Percentiles rank a stretch among this genome's conserved stretches.
Evolutionary conservation across 257 asterid species (phyloP).

Genomic region (Forsythia suspensa): DNA sequence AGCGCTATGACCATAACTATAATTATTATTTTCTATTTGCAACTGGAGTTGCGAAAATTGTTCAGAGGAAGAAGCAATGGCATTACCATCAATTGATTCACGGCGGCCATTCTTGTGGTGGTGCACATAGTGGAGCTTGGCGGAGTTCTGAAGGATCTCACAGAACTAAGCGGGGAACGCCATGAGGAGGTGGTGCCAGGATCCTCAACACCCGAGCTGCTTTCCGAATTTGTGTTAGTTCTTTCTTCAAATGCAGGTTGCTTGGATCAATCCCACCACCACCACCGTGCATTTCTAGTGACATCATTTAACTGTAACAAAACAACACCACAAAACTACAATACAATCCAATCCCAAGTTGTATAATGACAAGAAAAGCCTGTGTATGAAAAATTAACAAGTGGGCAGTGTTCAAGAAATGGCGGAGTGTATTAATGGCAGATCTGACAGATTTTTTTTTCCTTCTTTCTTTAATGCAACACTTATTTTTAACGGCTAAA

Average conservation of each 20-base stretch:
- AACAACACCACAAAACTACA: conserved; percentile 11
- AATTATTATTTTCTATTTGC: conserved; percentile 21
- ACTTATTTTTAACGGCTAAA: neutral
- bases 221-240: conserved; percentile 85
- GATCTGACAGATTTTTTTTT: conserved; percentile 30
- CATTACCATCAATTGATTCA: conserved; percentile 32
- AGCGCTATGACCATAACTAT: neutral
- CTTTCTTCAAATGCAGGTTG: conserved; percentile 95
- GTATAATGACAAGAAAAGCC: neutral
- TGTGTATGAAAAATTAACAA: neutral
- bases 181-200: conserved; percentile 95
- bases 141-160: conserved; percentile 53
- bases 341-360: conserved; percentile 4
- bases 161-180: conserved; percentile 77
- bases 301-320: conserved; percentile 19
- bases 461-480: neutral
- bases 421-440: conserved; percentile 10
- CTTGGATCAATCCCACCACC: conserved; percentile 73
- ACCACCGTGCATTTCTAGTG: conserved; percentile 34
- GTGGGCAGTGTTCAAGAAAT: neutral
- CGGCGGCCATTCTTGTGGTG: conserved; percentile 45
- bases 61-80: conserved; percentile 35
- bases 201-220: conserved; percentile 77
- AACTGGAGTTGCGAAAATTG: conserved; percentile 22
- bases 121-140: conserved; percentile 65